Evolutionary conservation across 345 rosid species (phyloP), one percentile per base, ranked within the genome.

Genomic region (Crucihimalaya himalaica): DNA sequence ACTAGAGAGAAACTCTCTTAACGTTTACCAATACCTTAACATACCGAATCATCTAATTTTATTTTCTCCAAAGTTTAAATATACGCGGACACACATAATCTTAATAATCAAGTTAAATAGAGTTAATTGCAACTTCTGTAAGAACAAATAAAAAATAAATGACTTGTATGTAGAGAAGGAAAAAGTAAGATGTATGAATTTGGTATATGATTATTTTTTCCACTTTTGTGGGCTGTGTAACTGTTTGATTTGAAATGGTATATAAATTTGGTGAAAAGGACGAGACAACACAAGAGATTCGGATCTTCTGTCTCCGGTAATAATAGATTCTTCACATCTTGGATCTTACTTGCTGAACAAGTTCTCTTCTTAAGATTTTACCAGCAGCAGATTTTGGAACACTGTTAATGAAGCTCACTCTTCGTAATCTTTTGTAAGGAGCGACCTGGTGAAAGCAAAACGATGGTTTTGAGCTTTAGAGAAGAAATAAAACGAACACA

Each of bases 371-470:
- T 60, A 96, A 81, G 66, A 89, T 89, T 77, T 96, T 96, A 56
- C 99, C 98, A 0, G 99, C 79, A 23, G 81, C 87, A 2, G 98
- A 89, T 80, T 88, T 92, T 6, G 96, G 99, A 25, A 96, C 87
- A 15, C 23, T 74, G 70, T 73, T 81, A 45, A 83, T 74, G 76
- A 92, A 96, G 35, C 87, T 80, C 63, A 96, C 94, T 81, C 76
- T 74, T 28, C 89, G 66, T 63, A 92, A 52, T 79, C 87, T 86
- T 79, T 92, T 96, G 79, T 63, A 96, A 52, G 96, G 94, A 15
- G 98, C 95, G 8, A 90, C 96, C 99, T 92, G n/a, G 40, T 88
- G 25, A 42, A 42, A 53, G 1, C 59, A 63, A 42, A 55, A 4
- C 9, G 1, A 50, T 15, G 13, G 39, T 37, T 40, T 40, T 34